A percentile compares a stretch with the other conserved stretches of the same genome.
Evolutionary conservation across 1,139 yeast genomes (phyloP).

Genomic region (Spencermartinsiella ligniputridi): DNA sequence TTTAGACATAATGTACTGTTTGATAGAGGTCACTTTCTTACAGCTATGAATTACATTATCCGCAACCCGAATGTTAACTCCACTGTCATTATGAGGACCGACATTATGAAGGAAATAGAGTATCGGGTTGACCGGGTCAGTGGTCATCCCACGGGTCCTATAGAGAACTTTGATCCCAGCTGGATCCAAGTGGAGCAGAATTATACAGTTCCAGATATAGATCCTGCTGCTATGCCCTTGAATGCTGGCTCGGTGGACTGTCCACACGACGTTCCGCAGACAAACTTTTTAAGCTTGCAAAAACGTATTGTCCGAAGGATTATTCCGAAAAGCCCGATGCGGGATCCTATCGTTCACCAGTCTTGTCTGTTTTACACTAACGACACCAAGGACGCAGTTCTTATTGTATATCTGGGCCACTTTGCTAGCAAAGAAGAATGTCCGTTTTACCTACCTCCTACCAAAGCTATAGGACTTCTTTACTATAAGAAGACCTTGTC

Average conservation of each 20-base stretch:
- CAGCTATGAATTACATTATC: slow-evolving; percentile 77
- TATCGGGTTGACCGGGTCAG: neutral
- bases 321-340: slow-evolving; percentile 83
- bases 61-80: slow-evolving; percentile 89
- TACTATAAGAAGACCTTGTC: slow-evolving; percentile 53
- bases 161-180: neutral
- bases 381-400: slow-evolving; percentile 31
- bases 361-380: slow-evolving; percentile 57
- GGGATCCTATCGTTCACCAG: slow-evolving; percentile 79
- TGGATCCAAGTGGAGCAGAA: slow-evolving; percentile 10
- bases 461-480: slow-evolving; percentile 72
- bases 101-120: slow-evolving; percentile 54
- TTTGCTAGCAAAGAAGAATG: slow-evolving; percentile 48
- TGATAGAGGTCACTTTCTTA: slow-evolving; percentile 49
- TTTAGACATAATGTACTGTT: slow-evolving; percentile 32
- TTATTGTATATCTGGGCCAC: slow-evolving; percentile 77
- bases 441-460: slow-evolving; percentile 87
- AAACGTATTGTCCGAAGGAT: slow-evolving; percentile 68
- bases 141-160: neutral
- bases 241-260: slow-evolving; percentile 52
- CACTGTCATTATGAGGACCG: slow-evolving; percentile 85
- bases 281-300: slow-evolving; percentile 39
- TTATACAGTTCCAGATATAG: slow-evolving; percentile 34
- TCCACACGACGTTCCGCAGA: slow-evolving; percentile 45
- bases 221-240: slow-evolving; percentile 21